phyloP scores from a whole-genome alignment of 2,329 filamentous ascomycete species.

The Colletotrichum sansevieriae region DNA sequence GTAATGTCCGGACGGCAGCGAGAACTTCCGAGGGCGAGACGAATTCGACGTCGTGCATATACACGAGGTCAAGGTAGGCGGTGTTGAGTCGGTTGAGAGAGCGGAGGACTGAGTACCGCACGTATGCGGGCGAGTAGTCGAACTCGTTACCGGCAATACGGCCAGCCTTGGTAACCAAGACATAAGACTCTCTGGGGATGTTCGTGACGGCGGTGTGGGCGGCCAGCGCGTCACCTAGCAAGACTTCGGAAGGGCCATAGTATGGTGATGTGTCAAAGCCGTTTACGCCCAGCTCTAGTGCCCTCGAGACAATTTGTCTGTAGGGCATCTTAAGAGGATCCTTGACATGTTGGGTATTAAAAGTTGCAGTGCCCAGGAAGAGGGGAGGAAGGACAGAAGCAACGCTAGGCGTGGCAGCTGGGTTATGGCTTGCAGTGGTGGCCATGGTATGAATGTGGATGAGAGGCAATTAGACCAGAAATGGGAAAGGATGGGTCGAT shows the following conservation, averaged over 20 bases:
- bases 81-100: slow-evolving; percentile 76
- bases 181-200: slow-evolving; percentile 48
- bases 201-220: slow-evolving; percentile 71
- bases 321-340: slow-evolving; percentile 40
- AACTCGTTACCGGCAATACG: slow-evolving; percentile 37
- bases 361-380: slow-evolving; percentile 88
- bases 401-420: slow-evolving; percentile 26
- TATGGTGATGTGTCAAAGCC: slow-evolving; percentile 41
- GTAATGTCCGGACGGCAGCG: slow-evolving; percentile 76
- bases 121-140: slow-evolving; percentile 38
- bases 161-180: slow-evolving; percentile 35
- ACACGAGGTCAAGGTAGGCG: slow-evolving; percentile 80
- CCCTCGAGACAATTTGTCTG: slow-evolving; percentile 35
- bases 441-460: slow-evolving; percentile 23
- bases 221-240: slow-evolving; percentile 50
- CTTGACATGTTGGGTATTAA: slow-evolving; percentile 85
- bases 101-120: slow-evolving; percentile 71
- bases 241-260: slow-evolving; percentile 39
- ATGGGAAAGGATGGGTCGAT: slow-evolving; percentile 3
- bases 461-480: not conserved
- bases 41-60: slow-evolving; percentile 86
- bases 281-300: slow-evolving; percentile 35
- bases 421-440: slow-evolving; percentile 23
- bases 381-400: slow-evolving; percentile 77
- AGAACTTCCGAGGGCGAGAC: slow-evolving; percentile 75